Conservation (phyloP, 2,329 filamentous ascomycete genomes). For the Sporothrix brunneoviolacea region DNA sequence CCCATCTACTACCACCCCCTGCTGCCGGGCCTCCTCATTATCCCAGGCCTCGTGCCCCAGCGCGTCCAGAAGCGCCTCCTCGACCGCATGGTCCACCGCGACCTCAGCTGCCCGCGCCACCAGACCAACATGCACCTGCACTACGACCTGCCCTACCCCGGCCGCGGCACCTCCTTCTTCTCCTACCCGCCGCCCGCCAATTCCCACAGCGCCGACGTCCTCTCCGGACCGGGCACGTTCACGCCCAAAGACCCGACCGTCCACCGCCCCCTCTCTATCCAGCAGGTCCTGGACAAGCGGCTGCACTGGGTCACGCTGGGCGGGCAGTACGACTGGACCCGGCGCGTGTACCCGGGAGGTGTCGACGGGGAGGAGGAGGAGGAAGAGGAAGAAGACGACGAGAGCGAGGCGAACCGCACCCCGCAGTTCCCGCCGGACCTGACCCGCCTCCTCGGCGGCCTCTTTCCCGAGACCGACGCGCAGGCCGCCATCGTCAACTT, state of each 20-base stretch:
- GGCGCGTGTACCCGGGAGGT: constrained; percentile 64
- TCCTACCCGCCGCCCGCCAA: constrained; percentile 34
- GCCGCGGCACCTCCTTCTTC: constrained; percentile 44
- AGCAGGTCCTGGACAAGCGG: constrained; percentile 67
- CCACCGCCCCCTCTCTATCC: constrained; percentile 67
- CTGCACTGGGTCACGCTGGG: constrained; percentile 93
- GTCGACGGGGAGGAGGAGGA: constrained; percentile 26
- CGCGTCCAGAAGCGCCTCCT: constrained; percentile 63
- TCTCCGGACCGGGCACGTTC: constrained; percentile 47
- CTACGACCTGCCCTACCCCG: constrained; percentile 28
- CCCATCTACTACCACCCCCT: constrained; percentile 58
- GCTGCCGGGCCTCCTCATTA: constrained; percentile 70
- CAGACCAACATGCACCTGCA: constrained; percentile 66
- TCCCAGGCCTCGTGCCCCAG: constrained; percentile 67
- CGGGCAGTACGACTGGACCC: constrained; percentile 94
- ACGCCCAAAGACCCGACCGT: constrained; percentile 61
- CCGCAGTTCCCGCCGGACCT: constrained; percentile 65
- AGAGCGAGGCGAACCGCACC: constrained; percentile 45
- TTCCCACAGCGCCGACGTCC: constrained; percentile 45
- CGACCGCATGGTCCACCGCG: constrained; percentile 57
- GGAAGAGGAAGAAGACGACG: constrained; percentile 24
- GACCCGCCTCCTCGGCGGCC: constrained; percentile 53
- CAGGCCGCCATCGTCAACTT: constrained; percentile 93
- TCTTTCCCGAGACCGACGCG: constrained; percentile 72
- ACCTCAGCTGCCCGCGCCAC: constrained; percentile 64